Base-by-base conservation (phyloP, 2,329 filamentous ascomycete species). In the Claviceps paspali region DNA sequence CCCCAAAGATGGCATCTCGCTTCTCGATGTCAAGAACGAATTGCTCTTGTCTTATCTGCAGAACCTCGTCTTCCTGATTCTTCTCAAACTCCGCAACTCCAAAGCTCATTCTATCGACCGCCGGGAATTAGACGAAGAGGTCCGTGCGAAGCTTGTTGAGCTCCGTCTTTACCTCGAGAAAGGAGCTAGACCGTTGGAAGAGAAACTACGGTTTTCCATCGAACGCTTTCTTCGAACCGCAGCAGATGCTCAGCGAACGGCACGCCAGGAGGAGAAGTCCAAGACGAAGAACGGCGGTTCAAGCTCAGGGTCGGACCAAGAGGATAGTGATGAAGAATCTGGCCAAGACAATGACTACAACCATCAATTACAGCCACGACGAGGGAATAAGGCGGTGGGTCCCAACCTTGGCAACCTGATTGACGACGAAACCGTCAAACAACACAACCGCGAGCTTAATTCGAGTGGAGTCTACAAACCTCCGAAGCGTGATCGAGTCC, bases 11-110 rank as follows among this genome's bases (percentile, higher is more conserved):
- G 88, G 91, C 52, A 91, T 98, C 41, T 95, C 91, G 0, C 75
- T 98, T 1, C 78, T 98, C 51, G 86, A 96, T 54, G 77, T 84
- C 45, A 98, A 98, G 64, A 96, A 92, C 60, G 91, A 98, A 55
- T 70, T 98, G n/a, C 76, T 98, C 14, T 76, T 98, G 28, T 88
- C 88, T 4, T 98, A 98, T 59, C 68, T 98, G 0, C 88, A 98
- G 52, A 92, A 94, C 51, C 74, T 96, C 4, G 83, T 91, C 31
- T 93, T 93, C 48, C 64, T 94, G 29, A 80, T 93, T 31, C 64
- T 94, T 2, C 60, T 92, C 27, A 88, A 92, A 52, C 59, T 96
- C 15, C 76, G 83, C 41, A 75, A 76, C 52, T 45, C 56, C 5
- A 61, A 57, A 40, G 38, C 48, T 0, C 45, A 47, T 18, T 38